Conservation (phyloP, 2,329 filamentous ascomycete species). For the Botrytis elliptica region DNA sequence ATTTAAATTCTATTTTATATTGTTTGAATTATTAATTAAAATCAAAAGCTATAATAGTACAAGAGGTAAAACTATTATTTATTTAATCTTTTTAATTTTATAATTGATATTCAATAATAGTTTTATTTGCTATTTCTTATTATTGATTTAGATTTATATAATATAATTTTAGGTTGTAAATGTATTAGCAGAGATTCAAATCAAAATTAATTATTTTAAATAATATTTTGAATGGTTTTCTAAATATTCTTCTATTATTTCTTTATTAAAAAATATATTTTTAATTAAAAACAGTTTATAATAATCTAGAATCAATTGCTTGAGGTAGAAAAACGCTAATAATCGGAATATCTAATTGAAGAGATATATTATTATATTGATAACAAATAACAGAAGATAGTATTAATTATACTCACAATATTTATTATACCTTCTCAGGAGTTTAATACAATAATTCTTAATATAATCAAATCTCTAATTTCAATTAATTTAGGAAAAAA, state of each 20-base stretch:
- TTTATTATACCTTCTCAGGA: no score
- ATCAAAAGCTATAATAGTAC: not conserved
- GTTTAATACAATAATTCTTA: fast-evolving
- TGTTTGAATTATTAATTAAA: not conserved
- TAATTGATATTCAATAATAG: fast-evolving
- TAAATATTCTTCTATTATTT: fast-evolving
- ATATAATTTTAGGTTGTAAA: no score
- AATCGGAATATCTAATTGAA: fast-evolving
- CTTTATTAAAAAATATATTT: no score
- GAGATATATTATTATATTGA: fast-evolving
- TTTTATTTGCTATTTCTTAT: no score
- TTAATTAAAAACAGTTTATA: no score
- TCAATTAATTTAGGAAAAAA: not conserved
- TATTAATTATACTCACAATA: no score
- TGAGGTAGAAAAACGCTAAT: fast-evolving
- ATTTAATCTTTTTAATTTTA: no score
- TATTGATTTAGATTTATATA: no score
- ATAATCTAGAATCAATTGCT: no score
- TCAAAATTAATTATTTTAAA: no score
- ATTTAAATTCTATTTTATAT: not conserved
- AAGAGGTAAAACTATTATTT: not conserved
- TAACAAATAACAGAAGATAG: no score
- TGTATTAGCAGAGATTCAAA: fast-evolving
- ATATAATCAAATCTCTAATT: fast-evolving
- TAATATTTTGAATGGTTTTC: fast-evolving